Conservation (phyloP, 345 rosid genomes). For the Eutrema heterophyllum region DNA sequence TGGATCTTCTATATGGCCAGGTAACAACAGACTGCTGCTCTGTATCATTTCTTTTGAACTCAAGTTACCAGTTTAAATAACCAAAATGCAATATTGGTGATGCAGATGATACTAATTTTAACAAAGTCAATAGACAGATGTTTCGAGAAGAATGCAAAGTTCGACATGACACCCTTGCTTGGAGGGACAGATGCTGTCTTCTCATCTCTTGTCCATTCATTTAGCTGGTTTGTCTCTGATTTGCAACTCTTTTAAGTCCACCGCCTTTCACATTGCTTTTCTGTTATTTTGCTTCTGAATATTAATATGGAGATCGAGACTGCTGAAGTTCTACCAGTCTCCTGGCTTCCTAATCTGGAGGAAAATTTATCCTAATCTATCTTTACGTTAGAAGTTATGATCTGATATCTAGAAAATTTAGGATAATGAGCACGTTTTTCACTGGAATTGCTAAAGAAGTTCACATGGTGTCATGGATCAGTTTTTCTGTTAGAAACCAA, state of each 20-base stretch:
- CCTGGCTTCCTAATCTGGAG: not conserved
- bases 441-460: not conserved
- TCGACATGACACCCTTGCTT: slow-evolving; percentile 96
- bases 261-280: not conserved
- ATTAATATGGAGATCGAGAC: not conserved
- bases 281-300: not conserved
- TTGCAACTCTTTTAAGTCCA: not conserved
- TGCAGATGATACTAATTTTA: slow-evolving; percentile 96
- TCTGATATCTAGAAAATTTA: not conserved
- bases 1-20: slow-evolving; percentile 98
- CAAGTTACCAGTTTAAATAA: not conserved
- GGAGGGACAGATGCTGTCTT: slow-evolving; percentile 99
- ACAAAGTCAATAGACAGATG: slow-evolving; percentile 94
- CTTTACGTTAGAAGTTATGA: not conserved
- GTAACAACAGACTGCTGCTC: slow-evolving; percentile 35
- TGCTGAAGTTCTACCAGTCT: not conserved
- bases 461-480: not conserved
- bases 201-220: slow-evolving; percentile 95
- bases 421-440: not conserved
- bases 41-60: not conserved
- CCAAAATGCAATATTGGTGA: slow-evolving; percentile 15
- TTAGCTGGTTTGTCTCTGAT: slow-evolving; percentile 75
- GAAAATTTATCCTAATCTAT: not conserved
- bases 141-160: slow-evolving; percentile 94
- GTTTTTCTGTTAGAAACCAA: not conserved